These are phyloP conservation scores for Trapa bicornis DNA, from an alignment of 345 rosid species.

Conservation along the genomic window DNA sequence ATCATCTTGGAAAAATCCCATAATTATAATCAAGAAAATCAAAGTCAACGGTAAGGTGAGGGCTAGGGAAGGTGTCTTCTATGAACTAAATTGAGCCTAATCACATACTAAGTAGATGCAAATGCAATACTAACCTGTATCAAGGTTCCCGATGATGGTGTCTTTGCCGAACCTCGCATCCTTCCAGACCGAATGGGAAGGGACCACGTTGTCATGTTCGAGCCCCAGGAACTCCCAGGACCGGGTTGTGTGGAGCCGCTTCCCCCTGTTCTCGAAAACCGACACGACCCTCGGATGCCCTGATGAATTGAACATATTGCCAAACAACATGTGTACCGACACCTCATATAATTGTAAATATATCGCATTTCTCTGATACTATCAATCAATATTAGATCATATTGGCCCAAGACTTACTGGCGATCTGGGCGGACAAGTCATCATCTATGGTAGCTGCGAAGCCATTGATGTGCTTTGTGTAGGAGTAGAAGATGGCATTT, in stretches of 20 bases:
- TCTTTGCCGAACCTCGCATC: conserved; percentile 69
- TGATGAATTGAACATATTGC: conserved; percentile 8
- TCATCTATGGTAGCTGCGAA: conserved; percentile 64
- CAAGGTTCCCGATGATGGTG: conserved; percentile 73
- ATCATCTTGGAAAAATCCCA: no score
- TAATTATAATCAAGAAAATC: no score
- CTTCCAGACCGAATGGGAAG: conserved; percentile 47
- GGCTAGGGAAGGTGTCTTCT: no score
- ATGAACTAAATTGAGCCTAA: no score
- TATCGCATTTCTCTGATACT: no score
- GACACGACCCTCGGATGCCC: conserved; percentile 76
- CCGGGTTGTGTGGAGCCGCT: conserved; percentile 68
- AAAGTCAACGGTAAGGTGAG: no score
- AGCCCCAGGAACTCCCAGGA: conserved; percentile 85
- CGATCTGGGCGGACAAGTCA: conserved; percentile 36
- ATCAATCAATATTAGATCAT: no score
- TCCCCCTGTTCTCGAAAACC: conserved; percentile 52
- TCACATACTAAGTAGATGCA: not conserved
- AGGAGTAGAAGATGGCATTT: conserved; percentile 58
- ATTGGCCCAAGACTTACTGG: conserved; percentile 22
- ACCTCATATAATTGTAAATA: no score
- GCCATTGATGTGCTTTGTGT: conserved; percentile 68
- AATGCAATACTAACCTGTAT: conserved; percentile 39
- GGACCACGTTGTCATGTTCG: conserved; percentile 31
- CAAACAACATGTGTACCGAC: not conserved